phyloP scores from a whole-genome alignment of 768 basidiomycete genomes.

The Leccinum variicolor region DNA sequence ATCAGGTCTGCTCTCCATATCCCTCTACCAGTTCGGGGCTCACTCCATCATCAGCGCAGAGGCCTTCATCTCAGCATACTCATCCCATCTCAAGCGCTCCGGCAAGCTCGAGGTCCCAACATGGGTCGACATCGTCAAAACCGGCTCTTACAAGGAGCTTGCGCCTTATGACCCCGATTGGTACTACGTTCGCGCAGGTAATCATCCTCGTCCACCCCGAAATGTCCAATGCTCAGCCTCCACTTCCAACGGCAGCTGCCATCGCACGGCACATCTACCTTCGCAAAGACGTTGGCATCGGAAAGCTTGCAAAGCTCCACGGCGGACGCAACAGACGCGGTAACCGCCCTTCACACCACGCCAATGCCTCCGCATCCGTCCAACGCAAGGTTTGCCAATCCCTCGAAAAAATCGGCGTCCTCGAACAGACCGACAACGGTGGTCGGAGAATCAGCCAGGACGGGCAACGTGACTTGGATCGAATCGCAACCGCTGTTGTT shows the following conservation, averaged over 20 bases:
- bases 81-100: constrained; percentile 95
- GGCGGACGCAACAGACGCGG: constrained; percentile 95
- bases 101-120: constrained; percentile 99
- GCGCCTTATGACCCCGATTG: constrained; percentile 99
- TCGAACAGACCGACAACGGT: constrained; percentile 91
- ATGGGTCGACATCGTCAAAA: constrained; percentile 99
- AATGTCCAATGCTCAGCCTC: neutral
- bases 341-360: constrained; percentile 95
- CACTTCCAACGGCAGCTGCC: constrained; percentile 55
- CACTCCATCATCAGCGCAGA: constrained; percentile 62
- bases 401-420: constrained; percentile 97
- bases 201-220: constrained; percentile 27
- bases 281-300: constrained; percentile 94
- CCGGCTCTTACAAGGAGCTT: constrained; percentile 95
- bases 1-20: constrained; percentile 48
- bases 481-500: constrained; percentile 87
- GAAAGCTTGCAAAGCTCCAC: constrained; percentile 92
- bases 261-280: constrained; percentile 99
- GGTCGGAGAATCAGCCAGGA: constrained; percentile 96
- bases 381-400: constrained; percentile 97
- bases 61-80: constrained; percentile 89
- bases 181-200: constrained; percentile 98
- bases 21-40: constrained; percentile 13
- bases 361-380: constrained; percentile 77
- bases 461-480: constrained; percentile 93